Percentiles rank a stretch among this genome's conserved stretches.
phyloP scores from a whole-genome alignment of 1,284 basidiomycete species.

The Heterobasidion irregulare region DNA sequence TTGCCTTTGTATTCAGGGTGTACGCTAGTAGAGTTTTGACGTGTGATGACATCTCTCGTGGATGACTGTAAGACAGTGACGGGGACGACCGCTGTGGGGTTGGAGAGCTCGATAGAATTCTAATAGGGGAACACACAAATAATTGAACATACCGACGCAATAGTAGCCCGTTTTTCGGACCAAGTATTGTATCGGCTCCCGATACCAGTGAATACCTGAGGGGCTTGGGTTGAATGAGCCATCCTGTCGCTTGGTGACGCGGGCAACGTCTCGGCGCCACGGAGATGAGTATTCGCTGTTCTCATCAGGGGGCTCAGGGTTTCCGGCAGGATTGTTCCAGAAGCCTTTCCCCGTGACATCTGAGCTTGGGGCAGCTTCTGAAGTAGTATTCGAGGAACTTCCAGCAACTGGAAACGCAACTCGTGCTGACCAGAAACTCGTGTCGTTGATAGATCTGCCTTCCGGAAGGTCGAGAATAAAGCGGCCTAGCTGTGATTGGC shows the following conservation, averaged over 20 bases:
- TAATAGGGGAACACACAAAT: background rate
- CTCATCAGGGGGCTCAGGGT: slow-evolving; percentile 38
- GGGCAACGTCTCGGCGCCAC: slow-evolving; percentile 26
- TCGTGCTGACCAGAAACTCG: slow-evolving; percentile 74
- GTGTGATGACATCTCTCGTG: slow-evolving; percentile 16
- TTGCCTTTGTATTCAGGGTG: slow-evolving; percentile 81
- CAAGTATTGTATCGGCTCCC: slow-evolving; percentile 63
- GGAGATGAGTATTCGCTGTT: slow-evolving; percentile 30
- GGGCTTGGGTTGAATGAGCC: slow-evolving; percentile 36
- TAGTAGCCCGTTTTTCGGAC: slow-evolving; percentile 93
- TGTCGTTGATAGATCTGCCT: slow-evolving; percentile 54
- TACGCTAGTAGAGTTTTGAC: slow-evolving; percentile 39
- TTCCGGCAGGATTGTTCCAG: slow-evolving; percentile 54
- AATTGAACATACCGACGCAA: slow-evolving; percentile 68
- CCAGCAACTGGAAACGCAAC: slow-evolving; percentile 38
- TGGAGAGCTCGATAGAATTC: slow-evolving; percentile 8
- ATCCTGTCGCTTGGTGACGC: slow-evolving; percentile 19
- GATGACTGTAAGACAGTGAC: slow-evolving; percentile 49
- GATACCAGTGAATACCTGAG: slow-evolving; percentile 42
- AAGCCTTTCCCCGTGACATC: slow-evolving; percentile 26
- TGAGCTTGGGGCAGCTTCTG: slow-evolving; percentile 3
- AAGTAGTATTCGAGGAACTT: slow-evolving; percentile 5
- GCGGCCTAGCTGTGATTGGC: slow-evolving; percentile 59
- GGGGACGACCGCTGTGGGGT: slow-evolving; percentile 66
- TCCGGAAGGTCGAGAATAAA: slow-evolving; percentile 77